A percentile compares a stretch with the other conserved stretches of the same genome.
Conservation (phyloP, 2,329 filamentous ascomycete genomes). For the Rosellinia necatrix region DNA sequence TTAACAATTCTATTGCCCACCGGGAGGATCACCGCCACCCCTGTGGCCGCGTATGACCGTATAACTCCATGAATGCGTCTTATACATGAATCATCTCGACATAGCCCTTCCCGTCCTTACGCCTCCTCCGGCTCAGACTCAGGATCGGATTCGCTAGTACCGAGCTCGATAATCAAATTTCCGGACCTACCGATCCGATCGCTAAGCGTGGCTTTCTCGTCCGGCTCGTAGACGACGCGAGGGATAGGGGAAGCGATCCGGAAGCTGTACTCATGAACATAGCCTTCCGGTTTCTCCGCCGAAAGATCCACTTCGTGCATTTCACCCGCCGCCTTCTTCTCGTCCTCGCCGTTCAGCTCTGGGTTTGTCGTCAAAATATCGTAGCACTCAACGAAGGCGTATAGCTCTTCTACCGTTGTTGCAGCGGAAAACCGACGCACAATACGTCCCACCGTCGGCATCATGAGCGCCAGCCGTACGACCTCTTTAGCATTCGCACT, state of each 20-base stretch:
- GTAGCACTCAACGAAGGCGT: slow-evolving; percentile 95
- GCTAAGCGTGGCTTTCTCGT: slow-evolving; percentile 66
- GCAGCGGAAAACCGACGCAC: slow-evolving; percentile 73
- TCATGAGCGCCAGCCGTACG: slow-evolving; percentile 72
- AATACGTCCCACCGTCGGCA: slow-evolving; percentile 73
- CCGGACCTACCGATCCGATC: slow-evolving; percentile 80
- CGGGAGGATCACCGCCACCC: neutral
- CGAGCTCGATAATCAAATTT: slow-evolving; percentile 82
- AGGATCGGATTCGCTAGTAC: slow-evolving; percentile 50
- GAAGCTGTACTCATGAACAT: slow-evolving; percentile 84
- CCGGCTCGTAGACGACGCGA: slow-evolving; percentile 76
- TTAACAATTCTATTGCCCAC: neutral
- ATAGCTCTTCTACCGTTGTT: slow-evolving; percentile 83
- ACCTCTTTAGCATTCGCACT: slow-evolving; percentile 61
- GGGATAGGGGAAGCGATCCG: slow-evolving; percentile 85
- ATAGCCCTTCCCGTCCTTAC: neutral
- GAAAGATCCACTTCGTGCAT: slow-evolving; percentile 39
- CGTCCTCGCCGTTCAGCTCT: slow-evolving; percentile 44
- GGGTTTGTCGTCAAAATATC: slow-evolving; percentile 51
- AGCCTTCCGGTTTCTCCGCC: slow-evolving; percentile 61
- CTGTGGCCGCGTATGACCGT: neutral
- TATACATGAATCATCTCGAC: neutral
- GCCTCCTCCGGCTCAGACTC: slow-evolving; percentile 18
- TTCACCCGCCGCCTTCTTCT: slow-evolving; percentile 34
- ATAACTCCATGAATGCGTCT: slow-evolving; percentile 11